Evolutionary conservation across 169 alveolate genomes (phyloP).

Genomic region (Sarcocystis neurona): DNA sequence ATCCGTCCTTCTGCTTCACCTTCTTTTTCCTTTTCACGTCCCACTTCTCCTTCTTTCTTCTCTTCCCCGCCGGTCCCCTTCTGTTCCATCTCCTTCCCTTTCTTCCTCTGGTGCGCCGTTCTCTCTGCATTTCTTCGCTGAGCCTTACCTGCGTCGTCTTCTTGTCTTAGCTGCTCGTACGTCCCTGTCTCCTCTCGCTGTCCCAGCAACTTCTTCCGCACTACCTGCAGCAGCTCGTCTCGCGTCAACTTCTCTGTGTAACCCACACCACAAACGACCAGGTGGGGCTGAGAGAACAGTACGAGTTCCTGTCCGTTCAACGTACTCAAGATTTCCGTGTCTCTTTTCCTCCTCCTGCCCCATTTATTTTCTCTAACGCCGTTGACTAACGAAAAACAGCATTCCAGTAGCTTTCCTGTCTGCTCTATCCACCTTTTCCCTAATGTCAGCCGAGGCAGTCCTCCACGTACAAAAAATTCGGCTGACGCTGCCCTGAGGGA

Average conservation of each 20-base stretch:
- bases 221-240: not conserved
- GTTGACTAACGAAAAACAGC: too few species aligned
- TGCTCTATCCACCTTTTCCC: too few species aligned
- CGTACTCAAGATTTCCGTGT: not conserved
- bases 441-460: too few species aligned
- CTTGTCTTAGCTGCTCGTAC: too few species aligned
- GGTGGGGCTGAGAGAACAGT: slow-evolving; percentile 23
- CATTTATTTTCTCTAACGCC: too few species aligned
- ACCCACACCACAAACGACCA: slow-evolving; percentile 33
- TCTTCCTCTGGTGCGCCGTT: not conserved
- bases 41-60: not conserved
- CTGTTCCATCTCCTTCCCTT: too few species aligned
- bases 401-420: too few species aligned
- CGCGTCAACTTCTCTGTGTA: not conserved
- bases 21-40: not conserved
- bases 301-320: slow-evolving; percentile 21
- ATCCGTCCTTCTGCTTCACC: too few species aligned
- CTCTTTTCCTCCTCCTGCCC: too few species aligned
- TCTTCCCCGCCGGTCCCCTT: too few species aligned
- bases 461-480: too few species aligned
- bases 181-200: not conserved
- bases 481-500: too few species aligned
- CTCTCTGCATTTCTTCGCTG: not conserved
- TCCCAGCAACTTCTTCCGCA: slow-evolving; percentile 7
- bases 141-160: not conserved